Base-by-base conservation (phyloP, 1,139 yeast species). In the Keqinozyma sinolaborantium region DNA sequence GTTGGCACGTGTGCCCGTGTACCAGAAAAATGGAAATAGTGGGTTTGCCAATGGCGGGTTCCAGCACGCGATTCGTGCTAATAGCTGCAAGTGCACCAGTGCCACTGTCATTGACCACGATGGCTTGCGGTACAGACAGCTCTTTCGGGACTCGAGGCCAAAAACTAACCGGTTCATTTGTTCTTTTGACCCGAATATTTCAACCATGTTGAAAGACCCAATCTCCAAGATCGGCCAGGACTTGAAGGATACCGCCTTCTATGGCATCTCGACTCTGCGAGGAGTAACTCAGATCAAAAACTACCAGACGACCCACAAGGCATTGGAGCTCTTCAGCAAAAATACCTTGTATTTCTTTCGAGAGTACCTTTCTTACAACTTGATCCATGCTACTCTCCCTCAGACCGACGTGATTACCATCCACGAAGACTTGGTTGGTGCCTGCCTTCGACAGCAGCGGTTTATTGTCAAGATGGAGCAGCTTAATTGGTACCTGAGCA, bases 391-490 rank as follows among this genome's bases (percentile, higher is more conserved):
- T 5, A 50, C 60, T 3, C 34, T 45, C 13, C 24, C 24, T n/a
- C 26, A 24, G 7, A 32, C 36, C 3, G 34, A 38, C 13, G 35
- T 45, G 1, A 37, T 48, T 14, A 40, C 39, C 16, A 39, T 50
- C 28, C 49, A 48, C 25, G 59, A 54, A 32, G 63, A 62, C 33
- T 43, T 64, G 24, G 62, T 58, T 9, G 59, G 58, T 0, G 53
- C 60, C 30, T 58, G 61, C 8, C 12, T 48, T 11, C 45, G 63
- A 10, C 70, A 65, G 37, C 55, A 55, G 27, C 32, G 48, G 11
- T 65, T 64, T 36, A 48, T 53, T 7, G 50, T 45, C 15, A 56
- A 56, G 31, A 59, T 65, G 53, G 53, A 51, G 28, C 36, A 43
- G 4, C 33, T 58, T 7, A 51, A 60, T 33, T 60, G 64, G 64